Conservation (phyloP, 257 asterid genomes). For the Plantago major region DNA sequence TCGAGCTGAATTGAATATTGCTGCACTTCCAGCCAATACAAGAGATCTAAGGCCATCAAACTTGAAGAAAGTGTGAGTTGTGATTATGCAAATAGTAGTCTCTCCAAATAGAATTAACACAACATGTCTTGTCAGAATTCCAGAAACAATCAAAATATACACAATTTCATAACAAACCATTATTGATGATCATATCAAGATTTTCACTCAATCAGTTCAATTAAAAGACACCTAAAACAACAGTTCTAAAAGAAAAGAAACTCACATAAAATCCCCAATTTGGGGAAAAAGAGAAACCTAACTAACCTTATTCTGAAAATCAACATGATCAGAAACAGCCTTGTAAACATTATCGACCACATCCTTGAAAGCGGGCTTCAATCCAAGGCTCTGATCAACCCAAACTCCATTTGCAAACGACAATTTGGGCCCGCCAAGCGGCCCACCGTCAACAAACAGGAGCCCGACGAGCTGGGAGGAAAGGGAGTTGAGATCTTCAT, state of each 20-base stretch:
- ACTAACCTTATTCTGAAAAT: constrained; percentile 50
- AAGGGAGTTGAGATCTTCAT: constrained; percentile 29
- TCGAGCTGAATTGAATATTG: no score
- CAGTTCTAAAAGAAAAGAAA: not conserved
- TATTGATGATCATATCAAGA: no score
- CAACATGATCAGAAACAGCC: constrained; percentile 43
- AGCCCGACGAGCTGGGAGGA: constrained; percentile 40
- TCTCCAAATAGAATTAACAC: no score
- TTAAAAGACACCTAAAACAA: not conserved
- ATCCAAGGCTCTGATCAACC: constrained; percentile 40
- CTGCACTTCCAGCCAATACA: no score
- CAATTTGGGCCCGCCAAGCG: constrained; percentile 39
- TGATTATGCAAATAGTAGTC: no score
- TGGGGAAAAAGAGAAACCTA: not conserved
- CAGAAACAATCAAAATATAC: no score
- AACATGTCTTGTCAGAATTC: no score
- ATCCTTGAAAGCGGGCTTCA: constrained; percentile 39
- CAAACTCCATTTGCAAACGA: constrained; percentile 54
- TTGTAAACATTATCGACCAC: constrained; percentile 35
- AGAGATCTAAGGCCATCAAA: no score
- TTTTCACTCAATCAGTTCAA: not conserved
- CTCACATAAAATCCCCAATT: not conserved
- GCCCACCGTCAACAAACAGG: constrained; percentile 45
- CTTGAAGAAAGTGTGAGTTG: no score
- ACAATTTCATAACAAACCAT: no score